phyloP scores from a whole-genome alignment of 176 grass and related monocot genomes.

The Tillandsia fasciculata region DNA sequence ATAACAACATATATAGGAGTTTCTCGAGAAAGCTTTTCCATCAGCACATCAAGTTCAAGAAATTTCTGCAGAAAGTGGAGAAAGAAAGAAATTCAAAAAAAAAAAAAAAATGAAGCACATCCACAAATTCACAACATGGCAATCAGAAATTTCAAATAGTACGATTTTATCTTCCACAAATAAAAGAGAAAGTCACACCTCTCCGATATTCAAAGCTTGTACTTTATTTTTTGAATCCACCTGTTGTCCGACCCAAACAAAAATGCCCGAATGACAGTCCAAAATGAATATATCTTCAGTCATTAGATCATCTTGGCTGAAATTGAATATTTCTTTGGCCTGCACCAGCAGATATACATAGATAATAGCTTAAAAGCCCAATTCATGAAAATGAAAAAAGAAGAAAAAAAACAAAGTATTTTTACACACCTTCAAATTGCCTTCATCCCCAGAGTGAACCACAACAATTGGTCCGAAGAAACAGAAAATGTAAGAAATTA shows the following conservation, averaged over 20 bases:
- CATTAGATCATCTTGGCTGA: conserved; percentile 89
- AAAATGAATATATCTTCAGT: conserved; percentile 92
- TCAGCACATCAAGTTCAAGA: conserved; percentile 57
- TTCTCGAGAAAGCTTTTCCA: conserved; percentile 61
- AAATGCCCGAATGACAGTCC: conserved; percentile 57
- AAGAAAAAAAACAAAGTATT: background rate
- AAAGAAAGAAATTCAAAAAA: conserved; percentile 8
- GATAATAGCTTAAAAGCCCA: background rate
- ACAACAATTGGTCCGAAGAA: background rate
- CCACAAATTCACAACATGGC: conserved; percentile 5
- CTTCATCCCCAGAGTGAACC: conserved; percentile 26
- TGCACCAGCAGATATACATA: conserved; percentile 29
- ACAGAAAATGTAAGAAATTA: conserved; percentile 24
- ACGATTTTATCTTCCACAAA: background rate
- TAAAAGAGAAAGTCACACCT: conserved; percentile 29
- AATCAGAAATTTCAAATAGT: background rate
- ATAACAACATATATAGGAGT: conserved; percentile 56
- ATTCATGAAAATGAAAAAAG: background rate
- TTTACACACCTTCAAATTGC: conserved; percentile 44
- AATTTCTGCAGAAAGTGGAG: conserved; percentile 61
- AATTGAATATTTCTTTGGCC: conserved; percentile 78
- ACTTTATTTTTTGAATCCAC: conserved; percentile 65
- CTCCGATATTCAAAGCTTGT: conserved; percentile 64
- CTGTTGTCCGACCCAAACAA: conserved; percentile 79
- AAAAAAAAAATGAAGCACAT: background rate